Evolutionary conservation across 257 asterid species (phyloP), one percentile per base, ranked within the genome.

Genomic region (Penstemon barbatus): DNA sequence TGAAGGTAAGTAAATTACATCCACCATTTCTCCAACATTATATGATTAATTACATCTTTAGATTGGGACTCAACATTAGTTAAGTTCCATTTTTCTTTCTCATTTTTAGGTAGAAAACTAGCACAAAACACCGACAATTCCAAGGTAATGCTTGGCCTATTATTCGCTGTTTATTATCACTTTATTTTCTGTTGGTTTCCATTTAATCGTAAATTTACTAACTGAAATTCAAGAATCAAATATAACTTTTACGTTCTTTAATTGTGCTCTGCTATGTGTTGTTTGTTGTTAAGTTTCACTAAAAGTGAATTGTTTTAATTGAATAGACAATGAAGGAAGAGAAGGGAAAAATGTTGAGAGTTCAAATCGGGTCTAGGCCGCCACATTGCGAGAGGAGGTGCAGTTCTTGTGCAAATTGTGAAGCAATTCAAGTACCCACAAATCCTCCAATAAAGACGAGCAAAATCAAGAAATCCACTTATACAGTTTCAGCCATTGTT

Each of bases 391-490:
- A 87, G 25, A 79, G 79, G 67, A 74, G 86, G 56, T 92, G 98
- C 75, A 71, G 67, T 61, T 53, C 77, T 25, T 89, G 98, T 48
- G 74, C 73, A 46, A 89, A 78, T n/a, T 92, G 98, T 49, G 88
- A 86, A 70, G 95, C 98, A 49, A 82, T 92, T 43, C 98, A 92
- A 70, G 96, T 92, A 4, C 98, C 98, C 4, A 80, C 94, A 4
- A 91, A 81, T 45, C 88, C 90, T 0, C 88, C 72, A 19, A 50
- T 58, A 15, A 81, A 15, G 18, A 61, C 60, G n/a, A 73, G 50
- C 49, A 81, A 69, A 41, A 63, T 25, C 55, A 75, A 63, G 59
- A 79, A 68, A 59, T 61, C 76, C n/a, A 59, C 81, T 5, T 13
- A 36, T n/a, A n/a, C 49, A 9, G 60, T 67, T 37, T 61, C 76